Percentiles rank a stretch among this genome's conserved stretches.
Evolutionary conservation across 108 stramenopile species (phyloP).

Genomic region (Schizochytrium sp.): DNA sequence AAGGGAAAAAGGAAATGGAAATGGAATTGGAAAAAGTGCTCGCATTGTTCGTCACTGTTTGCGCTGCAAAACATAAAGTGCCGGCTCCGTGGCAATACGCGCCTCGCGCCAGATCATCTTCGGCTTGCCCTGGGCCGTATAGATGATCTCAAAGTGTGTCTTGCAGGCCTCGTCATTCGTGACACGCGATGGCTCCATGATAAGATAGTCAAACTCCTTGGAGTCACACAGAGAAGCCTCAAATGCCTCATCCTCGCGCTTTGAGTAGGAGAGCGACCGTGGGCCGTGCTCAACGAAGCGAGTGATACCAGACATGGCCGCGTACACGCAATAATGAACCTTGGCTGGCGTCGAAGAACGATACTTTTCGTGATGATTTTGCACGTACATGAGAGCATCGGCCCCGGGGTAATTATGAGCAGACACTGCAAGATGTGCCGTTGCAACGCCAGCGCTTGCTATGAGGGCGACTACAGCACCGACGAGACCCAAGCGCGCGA

Average conservation of each 20-base stretch:
- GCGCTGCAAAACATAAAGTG: background rate
- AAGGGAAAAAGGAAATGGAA: background rate
- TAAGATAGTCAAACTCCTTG: background rate
- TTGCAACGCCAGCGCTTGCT: background rate
- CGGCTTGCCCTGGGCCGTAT: background rate
- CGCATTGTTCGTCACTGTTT: background rate
- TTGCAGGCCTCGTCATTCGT: background rate
- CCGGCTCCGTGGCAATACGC: background rate
- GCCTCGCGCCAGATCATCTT: background rate
- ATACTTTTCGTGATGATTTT: background rate
- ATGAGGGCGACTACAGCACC: background rate
- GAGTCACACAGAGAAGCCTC: background rate
- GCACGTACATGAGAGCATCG: background rate
- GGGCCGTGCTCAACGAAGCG: background rate
- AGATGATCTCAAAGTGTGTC: background rate
- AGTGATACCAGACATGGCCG: conserved; percentile 7
- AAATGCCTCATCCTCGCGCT: conserved; percentile 1
- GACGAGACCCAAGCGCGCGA: background rate
- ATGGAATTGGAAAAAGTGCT: background rate
- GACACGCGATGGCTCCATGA: background rate
- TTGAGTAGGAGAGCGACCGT: background rate
- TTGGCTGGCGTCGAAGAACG: background rate
- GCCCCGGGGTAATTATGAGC: conserved; percentile 16
- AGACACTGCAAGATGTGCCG: background rate
- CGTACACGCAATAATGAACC: background rate